Evolutionary conservation across 176 grass and related monocot genomes (phyloP), one percentile per base, ranked within the genome.

Genomic region (Oryza meyeriana): DNA sequence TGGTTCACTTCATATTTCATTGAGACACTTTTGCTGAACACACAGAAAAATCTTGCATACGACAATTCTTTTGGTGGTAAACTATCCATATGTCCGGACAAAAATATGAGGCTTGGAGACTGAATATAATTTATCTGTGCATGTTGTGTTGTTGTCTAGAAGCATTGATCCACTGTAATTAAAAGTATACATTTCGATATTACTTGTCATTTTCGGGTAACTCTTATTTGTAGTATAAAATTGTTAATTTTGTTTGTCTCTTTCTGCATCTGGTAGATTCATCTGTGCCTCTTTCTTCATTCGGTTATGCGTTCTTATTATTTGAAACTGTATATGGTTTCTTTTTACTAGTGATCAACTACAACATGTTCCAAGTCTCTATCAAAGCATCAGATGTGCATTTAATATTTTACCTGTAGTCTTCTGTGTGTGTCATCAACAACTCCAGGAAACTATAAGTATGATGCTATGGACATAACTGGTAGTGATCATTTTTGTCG

Each of bases 361-460:
- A 41, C 58, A 63, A 7, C 58, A 35, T 18, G 16, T 61, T 24
- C 27, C 13, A 63, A 61, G 74, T 83, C 67, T 65, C 80, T 66
- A 57, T 88, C 67, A 33, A 25, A 72, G 34, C 29, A 57, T 66
- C 48, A 34, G 29, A 73, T 71, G 72, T 77, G 33, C 47, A 36
- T 85, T 84, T 66, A 39, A 26, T 64, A 72, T 34, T 58, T 85
- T 82, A 82, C 34, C 10, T 82, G 24, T 64, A 72, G n/a, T 72
- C 16, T 22, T 70, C 79, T 66, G 32, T 10, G 32, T 38, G 64
- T 50, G 65, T 36, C 42, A 48, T 61, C 77, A 66, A 81, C 58
- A 74, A 78, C 67, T 66, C 42, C 25, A 34, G 28, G 61, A 14
- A 79, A 67, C 61, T 80, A n/a, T 80, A 74, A 36, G 24, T 65